Percentiles rank a stretch among this genome's conserved stretches.
Conservation (phyloP, 768 basidiomycete species). For the Rhodosporidiobolus odoratus region DNA sequence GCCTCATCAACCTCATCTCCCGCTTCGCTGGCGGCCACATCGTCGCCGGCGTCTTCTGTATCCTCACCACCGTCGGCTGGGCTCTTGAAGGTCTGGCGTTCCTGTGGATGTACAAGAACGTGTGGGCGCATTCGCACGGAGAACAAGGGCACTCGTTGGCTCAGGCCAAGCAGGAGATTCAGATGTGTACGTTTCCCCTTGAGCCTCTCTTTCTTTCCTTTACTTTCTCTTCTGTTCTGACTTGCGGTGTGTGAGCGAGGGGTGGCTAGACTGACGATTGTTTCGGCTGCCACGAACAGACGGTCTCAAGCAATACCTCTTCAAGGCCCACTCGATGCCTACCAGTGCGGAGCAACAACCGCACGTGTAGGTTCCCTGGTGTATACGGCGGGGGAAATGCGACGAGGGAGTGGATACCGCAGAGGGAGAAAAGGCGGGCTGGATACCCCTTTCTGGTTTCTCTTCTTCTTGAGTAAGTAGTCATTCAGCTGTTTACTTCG, state of each 20-base stretch:
- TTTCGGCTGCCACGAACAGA: not conserved
- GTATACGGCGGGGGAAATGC: too few relatives aligned
- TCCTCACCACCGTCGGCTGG: constrained; percentile 82
- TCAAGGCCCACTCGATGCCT: constrained; percentile 16
- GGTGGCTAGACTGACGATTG: not conserved
- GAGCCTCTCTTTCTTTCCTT: not conserved
- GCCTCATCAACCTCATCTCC: constrained; percentile 84
- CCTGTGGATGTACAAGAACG: constrained; percentile 39
- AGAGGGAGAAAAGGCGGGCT: too few relatives aligned
- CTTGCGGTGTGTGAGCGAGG: too few relatives aligned
- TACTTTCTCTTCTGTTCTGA: not conserved
- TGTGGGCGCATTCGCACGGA: constrained; percentile 31
- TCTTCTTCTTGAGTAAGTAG: too few relatives aligned
- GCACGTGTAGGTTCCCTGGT: constrained; percentile 3
- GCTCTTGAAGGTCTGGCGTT: constrained; percentile 69
- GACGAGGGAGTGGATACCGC: too few relatives aligned
- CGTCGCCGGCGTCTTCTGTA: constrained; percentile 73
- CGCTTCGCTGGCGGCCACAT: constrained; percentile 67
- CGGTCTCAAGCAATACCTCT: constrained; percentile 31
- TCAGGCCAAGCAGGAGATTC: constrained; percentile 77
- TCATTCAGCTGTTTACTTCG: too few relatives aligned
- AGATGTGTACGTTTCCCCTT: constrained; percentile 52
- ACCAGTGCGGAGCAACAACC: not conserved
- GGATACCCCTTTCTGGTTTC: too few relatives aligned
- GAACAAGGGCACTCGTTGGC: constrained; percentile 69